phyloP scores from a whole-genome alignment of 2,329 filamentous ascomycete species.

The Ophiosphaerella narmari region DNA sequence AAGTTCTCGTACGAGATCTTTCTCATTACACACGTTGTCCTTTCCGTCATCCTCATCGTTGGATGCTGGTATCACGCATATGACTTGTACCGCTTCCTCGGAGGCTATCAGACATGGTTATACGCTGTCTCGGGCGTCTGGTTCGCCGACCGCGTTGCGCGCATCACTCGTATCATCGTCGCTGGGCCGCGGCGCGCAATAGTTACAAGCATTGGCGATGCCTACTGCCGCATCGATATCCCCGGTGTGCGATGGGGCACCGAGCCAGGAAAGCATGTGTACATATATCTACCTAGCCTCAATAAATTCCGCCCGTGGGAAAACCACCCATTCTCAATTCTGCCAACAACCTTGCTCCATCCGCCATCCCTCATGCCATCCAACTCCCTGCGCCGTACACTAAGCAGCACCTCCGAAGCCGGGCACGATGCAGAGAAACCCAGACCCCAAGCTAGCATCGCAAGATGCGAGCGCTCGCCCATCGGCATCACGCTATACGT shows the following conservation, averaged over 20 bases:
- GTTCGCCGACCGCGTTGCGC: conserved; percentile 52
- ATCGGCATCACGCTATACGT: conserved; percentile 44
- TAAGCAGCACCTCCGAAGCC: no score
- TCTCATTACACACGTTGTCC: conserved; percentile 36
- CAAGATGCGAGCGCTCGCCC: no score
- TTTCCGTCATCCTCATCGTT: conserved; percentile 33
- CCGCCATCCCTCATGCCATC: no score
- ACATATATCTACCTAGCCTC: conserved; percentile 57
- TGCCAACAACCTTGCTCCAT: no score
- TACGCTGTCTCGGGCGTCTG: conserved; percentile 51
- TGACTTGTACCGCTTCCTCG: conserved; percentile 23
- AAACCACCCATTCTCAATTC: conserved; percentile 56
- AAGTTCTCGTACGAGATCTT: conserved; percentile 41
- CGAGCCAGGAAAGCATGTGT: conserved; percentile 20
- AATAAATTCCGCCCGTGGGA: conserved; percentile 50
- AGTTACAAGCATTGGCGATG: conserved; percentile 37
- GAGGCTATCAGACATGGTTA: conserved; percentile 54
- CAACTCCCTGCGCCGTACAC: no score
- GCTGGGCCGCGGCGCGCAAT: conserved; percentile 45
- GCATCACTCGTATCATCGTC: conserved; percentile 46
- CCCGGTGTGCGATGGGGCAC: no score
- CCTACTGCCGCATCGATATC: neutral
- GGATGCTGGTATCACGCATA: conserved; percentile 49
- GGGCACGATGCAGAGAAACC: no score
- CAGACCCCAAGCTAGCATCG: no score